Evolutionary conservation across 352 stramenopile species (phyloP).

Genomic region (Phytophthora agathidicida): DNA sequence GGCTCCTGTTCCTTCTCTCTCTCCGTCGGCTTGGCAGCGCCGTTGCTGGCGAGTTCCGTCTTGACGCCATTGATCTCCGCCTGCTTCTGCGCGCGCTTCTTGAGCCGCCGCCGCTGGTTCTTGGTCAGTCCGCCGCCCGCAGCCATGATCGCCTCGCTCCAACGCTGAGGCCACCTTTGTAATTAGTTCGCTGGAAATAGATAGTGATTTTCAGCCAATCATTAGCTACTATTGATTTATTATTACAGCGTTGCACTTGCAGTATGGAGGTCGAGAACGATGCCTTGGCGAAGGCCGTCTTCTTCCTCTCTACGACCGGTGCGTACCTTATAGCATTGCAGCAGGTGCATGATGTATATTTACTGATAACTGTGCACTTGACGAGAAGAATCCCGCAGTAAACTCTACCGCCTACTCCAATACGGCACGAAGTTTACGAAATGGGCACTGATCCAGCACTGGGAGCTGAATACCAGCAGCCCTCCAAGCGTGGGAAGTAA

Average conservation of each 20-base stretch:
- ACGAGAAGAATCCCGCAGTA: slow-evolving; percentile 59
- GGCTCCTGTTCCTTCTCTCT: too few relatives aligned
- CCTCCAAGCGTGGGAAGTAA: too few relatives aligned
- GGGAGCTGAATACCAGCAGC: slow-evolving; percentile 15
- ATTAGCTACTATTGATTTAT: too few relatives aligned
- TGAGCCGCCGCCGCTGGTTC: slow-evolving; percentile 80
- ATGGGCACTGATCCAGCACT: slow-evolving; percentile 44
- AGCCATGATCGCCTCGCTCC: slow-evolving; percentile 16
- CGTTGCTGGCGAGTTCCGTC: neutral
- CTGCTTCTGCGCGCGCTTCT: slow-evolving; percentile 86
- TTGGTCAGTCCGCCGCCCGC: slow-evolving; percentile 62
- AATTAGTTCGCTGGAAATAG: too few relatives aligned
- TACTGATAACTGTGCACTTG: neutral
- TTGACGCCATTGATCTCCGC: slow-evolving; percentile 38
- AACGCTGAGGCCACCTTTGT: too few relatives aligned
- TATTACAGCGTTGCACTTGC: too few relatives aligned
- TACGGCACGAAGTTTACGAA: slow-evolving; percentile 65
- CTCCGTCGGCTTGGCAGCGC: neutral
- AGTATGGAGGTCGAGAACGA: slow-evolving; percentile 34
- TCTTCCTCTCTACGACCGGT: slow-evolving; percentile 64
- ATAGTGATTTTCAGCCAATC: too few relatives aligned
- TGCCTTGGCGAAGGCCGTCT: slow-evolving; percentile 42
- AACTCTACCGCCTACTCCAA: slow-evolving; percentile 67
- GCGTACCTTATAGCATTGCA: neutral
- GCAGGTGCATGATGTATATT: neutral